phyloP scores from a whole-genome alignment of 108 stramenopile genomes.

The Fistulifera pelliculosa region DNA sequence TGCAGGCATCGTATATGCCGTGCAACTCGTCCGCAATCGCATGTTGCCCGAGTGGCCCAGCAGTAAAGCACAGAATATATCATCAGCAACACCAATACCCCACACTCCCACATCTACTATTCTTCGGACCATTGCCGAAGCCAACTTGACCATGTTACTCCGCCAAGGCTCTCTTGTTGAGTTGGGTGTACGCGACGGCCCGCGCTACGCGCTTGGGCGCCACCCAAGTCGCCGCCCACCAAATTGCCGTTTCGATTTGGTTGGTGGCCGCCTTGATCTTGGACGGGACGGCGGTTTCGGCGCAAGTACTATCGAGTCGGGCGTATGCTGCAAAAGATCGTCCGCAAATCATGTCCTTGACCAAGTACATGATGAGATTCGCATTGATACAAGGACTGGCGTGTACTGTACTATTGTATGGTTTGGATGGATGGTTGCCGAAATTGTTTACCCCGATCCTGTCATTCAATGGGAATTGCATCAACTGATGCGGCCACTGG shows the following conservation, averaged over 20 bases:
- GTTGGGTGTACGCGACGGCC: conserved; percentile 52
- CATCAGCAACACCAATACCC: background rate
- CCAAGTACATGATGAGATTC: conserved; percentile 36
- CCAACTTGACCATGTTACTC: conserved; percentile 45
- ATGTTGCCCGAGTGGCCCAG: conserved; percentile 24
- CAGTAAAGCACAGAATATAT: background rate
- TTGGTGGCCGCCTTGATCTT: conserved; percentile 44
- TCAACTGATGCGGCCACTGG: conserved; percentile 36
- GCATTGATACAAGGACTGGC: conserved; percentile 40
- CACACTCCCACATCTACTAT: background rate
- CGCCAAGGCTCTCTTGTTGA: conserved; percentile 46
- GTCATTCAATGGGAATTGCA: conserved; percentile 22
- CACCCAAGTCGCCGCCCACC: conserved; percentile 55
- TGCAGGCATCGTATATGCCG: conserved; percentile 31
- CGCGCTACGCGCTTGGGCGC: conserved; percentile 44
- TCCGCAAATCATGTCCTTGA: conserved; percentile 23
- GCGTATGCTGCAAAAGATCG: conserved; percentile 9
- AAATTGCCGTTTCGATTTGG: conserved; percentile 49
- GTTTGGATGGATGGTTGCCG: conserved; percentile 14
- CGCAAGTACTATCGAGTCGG: conserved; percentile 49
- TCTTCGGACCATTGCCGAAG: conserved; percentile 29
- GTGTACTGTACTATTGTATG: conserved; percentile 12
- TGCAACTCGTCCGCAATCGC: conserved; percentile 17
- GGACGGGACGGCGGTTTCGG: conserved; percentile 46
- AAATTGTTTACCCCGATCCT: conserved; percentile 29